A percentile compares a stretch with the other conserved stretches of the same genome.
Evolutionary conservation across 257 asterid species (phyloP).

Genomic region (Gentiana dahurica): DNA sequence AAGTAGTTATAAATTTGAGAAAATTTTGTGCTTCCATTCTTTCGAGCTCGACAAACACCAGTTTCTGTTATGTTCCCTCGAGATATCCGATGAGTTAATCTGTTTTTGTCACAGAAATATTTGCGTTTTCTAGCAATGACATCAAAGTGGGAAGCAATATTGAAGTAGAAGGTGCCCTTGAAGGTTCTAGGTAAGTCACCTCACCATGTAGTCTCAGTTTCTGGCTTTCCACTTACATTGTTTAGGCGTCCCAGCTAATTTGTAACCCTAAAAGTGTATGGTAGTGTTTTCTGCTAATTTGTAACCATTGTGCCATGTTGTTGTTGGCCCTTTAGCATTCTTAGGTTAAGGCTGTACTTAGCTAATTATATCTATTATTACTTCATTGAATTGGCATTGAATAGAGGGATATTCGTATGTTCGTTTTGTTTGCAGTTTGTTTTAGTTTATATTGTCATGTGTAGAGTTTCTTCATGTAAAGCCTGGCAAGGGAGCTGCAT

Average conservation of each 20-base stretch:
- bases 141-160: constrained; percentile 85
- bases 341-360: too few species aligned
- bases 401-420: not conserved
- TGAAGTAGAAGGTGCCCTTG: constrained; percentile 89
- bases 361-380: too few species aligned
- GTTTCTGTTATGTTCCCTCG: not conserved
- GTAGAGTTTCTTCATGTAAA: constrained; percentile 93
- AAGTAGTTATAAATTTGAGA: constrained; percentile 4
- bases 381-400: not conserved
- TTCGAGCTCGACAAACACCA: not conserved
- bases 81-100: not conserved
- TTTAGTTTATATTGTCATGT: constrained; percentile 12
- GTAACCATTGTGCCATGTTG: too few species aligned
- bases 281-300: too few species aligned
- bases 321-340: too few species aligned
- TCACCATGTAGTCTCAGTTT: too few species aligned
- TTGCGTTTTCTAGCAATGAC: constrained; percentile 81
- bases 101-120: constrained; percentile 32
- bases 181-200: constrained; percentile 60
- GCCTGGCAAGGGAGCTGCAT: constrained; percentile 98
- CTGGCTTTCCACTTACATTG: too few species aligned
- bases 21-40: not conserved
- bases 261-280: too few species aligned
- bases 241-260: too few species aligned
- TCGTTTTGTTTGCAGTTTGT: not conserved